Evolutionary conservation across 2,329 filamentous ascomycete species (phyloP).

Genomic region (Apiospora arundinis): DNA sequence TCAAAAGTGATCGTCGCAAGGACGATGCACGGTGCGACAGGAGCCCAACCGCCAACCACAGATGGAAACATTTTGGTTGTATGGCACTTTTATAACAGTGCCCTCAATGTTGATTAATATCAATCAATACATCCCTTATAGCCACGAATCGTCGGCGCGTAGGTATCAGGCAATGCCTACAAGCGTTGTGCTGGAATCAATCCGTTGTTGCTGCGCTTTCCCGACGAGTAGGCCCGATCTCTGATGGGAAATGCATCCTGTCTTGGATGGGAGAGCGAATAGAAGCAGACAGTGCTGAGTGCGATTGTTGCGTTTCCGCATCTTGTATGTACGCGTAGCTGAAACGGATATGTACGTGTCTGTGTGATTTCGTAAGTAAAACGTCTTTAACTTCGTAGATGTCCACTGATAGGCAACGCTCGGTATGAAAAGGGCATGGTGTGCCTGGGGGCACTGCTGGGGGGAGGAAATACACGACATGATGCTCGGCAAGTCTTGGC

Average conservation of each 20-base stretch:
- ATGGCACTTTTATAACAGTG: background rate
- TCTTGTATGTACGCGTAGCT: background rate
- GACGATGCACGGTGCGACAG: background rate
- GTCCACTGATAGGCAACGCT: conserved; percentile 13
- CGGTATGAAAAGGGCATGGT: background rate
- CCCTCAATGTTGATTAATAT: background rate
- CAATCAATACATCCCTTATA: background rate
- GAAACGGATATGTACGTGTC: background rate
- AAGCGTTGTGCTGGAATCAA: background rate
- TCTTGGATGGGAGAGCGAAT: background rate
- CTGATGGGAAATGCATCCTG: background rate
- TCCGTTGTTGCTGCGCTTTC: background rate
- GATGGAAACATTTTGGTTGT: background rate
- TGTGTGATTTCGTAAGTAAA: conserved; percentile 6
- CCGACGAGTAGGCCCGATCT: background rate
- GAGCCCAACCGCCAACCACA: background rate
- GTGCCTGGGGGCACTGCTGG: background rate
- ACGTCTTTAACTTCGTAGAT: background rate
- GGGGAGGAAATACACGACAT: background rate
- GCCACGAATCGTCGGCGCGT: background rate
- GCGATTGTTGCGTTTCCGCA: background rate
- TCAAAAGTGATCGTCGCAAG: background rate
- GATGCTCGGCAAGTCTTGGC: conserved; percentile 7
- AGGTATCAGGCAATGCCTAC: background rate
- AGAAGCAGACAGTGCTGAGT: background rate